Evolutionary conservation across 805 yeast species (phyloP), one percentile per base, ranked within the genome.

Genomic region (Lachancea mirantina): DNA sequence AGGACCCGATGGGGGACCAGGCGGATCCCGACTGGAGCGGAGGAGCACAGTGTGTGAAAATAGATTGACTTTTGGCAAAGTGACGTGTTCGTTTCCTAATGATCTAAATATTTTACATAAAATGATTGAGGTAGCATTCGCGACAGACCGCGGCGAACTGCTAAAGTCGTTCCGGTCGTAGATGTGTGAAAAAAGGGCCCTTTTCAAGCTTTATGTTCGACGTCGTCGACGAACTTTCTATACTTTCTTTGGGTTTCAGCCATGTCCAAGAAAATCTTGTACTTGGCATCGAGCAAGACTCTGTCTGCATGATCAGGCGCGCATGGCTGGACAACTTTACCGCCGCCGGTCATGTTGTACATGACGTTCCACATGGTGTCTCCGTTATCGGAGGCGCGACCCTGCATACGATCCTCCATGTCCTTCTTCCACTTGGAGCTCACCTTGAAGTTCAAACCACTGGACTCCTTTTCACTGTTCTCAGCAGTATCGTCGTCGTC

Each of bases 181-280:
- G n/a, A n/a, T n/a, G n/a, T n/a, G n/a, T n/a, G n/a, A n/a, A n/a
- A n/a, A n/a, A n/a, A n/a, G n/a, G n/a, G n/a, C n/a, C n/a, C n/a
- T n/a, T n/a, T n/a, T n/a, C n/a, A n/a, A n/a, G n/a, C n/a, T n/a
- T n/a, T n/a, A n/a, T n/a, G n/a, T 28, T 57, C 63, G 10, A 70
- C 65, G 24, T 52, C 57, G 44, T 77, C 83, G 28, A 89, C 85
- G 64, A 73, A 53, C 15, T 63, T 57, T 55, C 97, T 72, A 61
- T 84, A 89, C 48, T 68, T 74, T 49, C 71, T 78, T 61, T 92
- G 97, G 18, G 80, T 71, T 45, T 66, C 73, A 27, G 94, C 85
- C 74, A 84, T 92, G 51, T 89, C 96, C 35, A 84, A 64, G 70
- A 85, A 87, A 26, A 89, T 74, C 59, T 76, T 72, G 66, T 85